phyloP scores from a whole-genome alignment of 306 rosid species.

The Sphenostylis stenocarpa region DNA sequence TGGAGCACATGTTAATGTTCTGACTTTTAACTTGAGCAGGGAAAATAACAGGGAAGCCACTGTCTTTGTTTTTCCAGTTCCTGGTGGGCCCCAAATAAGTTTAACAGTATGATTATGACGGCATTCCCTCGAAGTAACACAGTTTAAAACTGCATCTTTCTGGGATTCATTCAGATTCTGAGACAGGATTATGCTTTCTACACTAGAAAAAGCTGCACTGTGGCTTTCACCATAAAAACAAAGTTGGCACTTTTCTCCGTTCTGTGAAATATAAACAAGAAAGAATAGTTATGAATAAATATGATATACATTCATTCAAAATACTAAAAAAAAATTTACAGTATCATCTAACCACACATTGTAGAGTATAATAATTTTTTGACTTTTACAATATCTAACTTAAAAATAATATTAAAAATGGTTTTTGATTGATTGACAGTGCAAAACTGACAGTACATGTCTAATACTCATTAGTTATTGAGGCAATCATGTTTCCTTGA shows the following conservation, averaged over 20 bases:
- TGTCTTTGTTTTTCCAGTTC: conserved; percentile 69
- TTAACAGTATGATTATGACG: conserved; percentile 37
- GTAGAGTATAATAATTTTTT: background rate
- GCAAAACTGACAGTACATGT: background rate
- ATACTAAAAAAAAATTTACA: no score
- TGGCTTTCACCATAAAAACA: conserved; percentile 12
- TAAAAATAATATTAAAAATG: background rate
- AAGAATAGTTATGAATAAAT: background rate
- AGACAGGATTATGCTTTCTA: background rate
- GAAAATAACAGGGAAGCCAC: conserved; percentile 37
- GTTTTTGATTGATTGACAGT: background rate
- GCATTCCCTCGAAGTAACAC: conserved; percentile 37
- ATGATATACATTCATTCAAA: no score
- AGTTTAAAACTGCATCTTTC: conserved; percentile 43
- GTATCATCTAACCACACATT: background rate
- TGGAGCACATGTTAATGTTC: conserved; percentile 62
- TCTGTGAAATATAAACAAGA: conserved; percentile 28
- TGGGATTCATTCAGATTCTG: conserved; percentile 52
- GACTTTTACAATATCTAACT: background rate
- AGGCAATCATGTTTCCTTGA: background rate
- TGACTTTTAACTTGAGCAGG: conserved; percentile 37
- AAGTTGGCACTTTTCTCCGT: conserved; percentile 16
- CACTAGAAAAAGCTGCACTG: background rate
- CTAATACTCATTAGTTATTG: background rate
- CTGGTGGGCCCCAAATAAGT: conserved; percentile 70